Evolutionary conservation across 2,329 filamentous ascomycete species (phyloP).

Genomic region (Ceratocystis albifundus): DNA sequence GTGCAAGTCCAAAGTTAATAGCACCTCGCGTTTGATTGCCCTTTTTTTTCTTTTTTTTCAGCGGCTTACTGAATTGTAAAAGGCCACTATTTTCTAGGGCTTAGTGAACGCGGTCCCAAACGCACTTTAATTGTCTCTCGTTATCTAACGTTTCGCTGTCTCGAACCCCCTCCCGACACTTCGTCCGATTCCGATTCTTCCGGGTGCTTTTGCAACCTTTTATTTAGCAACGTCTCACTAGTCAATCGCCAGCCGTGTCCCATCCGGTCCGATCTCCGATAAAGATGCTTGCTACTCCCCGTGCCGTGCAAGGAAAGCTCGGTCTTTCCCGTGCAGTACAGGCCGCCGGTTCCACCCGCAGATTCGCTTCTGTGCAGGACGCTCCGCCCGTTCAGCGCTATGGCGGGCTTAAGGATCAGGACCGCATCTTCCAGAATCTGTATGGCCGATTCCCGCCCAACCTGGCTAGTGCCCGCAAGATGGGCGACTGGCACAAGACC

Average conservation of each 20-base stretch:
- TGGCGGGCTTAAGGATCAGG: slow-evolving; percentile 86
- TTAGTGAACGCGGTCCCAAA: neutral
- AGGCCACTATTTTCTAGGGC: neutral
- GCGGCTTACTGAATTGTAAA: neutral
- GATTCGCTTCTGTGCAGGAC: slow-evolving; percentile 73
- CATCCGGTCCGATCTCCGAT: slow-evolving; percentile 27
- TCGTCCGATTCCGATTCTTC: neutral
- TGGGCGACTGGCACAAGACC: slow-evolving; percentile 98
- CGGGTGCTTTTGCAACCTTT: neutral
- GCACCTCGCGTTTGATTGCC: neutral
- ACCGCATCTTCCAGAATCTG: slow-evolving; percentile 97
- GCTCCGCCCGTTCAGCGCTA: slow-evolving; percentile 52
- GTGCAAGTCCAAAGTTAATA: neutral
- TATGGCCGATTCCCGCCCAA: slow-evolving; percentile 88
- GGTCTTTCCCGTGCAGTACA: slow-evolving; percentile 31
- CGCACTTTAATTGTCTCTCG: slow-evolving; percentile 3
- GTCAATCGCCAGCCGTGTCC: slow-evolving; percentile 25
- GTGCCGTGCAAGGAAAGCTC: slow-evolving; percentile 32
- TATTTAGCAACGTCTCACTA: neutral
- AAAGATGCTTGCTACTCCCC: slow-evolving; percentile 38
- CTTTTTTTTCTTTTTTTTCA: neutral
- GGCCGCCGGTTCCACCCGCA: slow-evolving; percentile 41
- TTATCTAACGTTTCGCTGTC: too few species aligned
- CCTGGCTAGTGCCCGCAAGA: slow-evolving; percentile 88
- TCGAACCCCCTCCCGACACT: neutral